Base-by-base conservation (phyloP, 129 eudicot species). In the Heracleum sosnowskyi region DNA sequence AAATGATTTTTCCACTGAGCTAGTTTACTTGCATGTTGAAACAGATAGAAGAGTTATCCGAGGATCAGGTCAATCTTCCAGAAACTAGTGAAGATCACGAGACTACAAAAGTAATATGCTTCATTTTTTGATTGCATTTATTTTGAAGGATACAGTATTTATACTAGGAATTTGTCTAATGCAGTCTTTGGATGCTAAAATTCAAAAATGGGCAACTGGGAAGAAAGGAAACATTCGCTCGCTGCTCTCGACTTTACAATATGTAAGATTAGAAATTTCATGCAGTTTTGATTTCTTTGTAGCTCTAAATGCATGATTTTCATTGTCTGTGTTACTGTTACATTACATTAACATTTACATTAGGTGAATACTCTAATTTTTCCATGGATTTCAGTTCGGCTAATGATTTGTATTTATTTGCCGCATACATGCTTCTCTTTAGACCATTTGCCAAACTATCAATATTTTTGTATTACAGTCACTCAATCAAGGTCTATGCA, bases 221-320 rank as follows among this genome's bases (percentile, higher is more conserved):
- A 96, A 91, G 88, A 91, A 92, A 87, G 97, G 99, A 77, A 96
- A 96, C 85, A 92, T 96, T 69, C 97, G 97, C 26, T 91, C 99
- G 22, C 82, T 96, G 74, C 90, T 96, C 24, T 96, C 99, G n/a
- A 96, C 99, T 62, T 74, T 96, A 84, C 99, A 96, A 86, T 90
- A 83, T 79, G 99, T 96, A 92, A 86, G 91, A 62, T 40, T 62
- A 39, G 77, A 47, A 36, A 28, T 1, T 75, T 26, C 76, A 13
- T 42, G 8, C 36, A 44, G 33, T 42, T 28, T 10, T 39, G 26
- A 37, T 37, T 41, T 41, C 10, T 41, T 41, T 41, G 10, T 37
- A 62, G 69, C 35, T 62, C 69, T 62, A 62, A 62, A 62, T 62
- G 69, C 11, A 62, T 51, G 22, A 22, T 20, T 18, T 20, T 41